Evolutionary conservation across 768 basidiomycete species (phyloP).

Genomic region (Russula emetica): DNA sequence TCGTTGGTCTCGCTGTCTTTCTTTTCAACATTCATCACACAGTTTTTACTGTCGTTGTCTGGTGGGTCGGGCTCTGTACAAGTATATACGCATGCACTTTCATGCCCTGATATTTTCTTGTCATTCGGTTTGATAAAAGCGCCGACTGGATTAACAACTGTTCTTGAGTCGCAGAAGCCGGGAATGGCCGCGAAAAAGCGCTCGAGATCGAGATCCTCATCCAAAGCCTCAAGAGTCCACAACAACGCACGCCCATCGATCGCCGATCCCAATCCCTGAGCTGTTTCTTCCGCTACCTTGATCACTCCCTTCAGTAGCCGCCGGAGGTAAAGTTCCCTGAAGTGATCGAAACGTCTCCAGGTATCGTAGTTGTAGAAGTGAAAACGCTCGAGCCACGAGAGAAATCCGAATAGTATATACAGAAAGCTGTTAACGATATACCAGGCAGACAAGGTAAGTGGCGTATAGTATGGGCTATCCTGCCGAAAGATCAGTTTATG

Average conservation of each 20-base stretch:
- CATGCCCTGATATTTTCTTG: conserved; percentile 7
- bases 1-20: conserved; percentile 9
- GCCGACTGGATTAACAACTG: neutral
- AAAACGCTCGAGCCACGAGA: conserved; percentile 3
- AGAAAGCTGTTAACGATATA: neutral
- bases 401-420: neutral
- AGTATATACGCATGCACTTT: conserved; percentile 4
- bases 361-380: conserved; percentile 3
- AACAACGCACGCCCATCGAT: conserved; percentile 8
- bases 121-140: conserved; percentile 12
- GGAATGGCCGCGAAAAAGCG: conserved; percentile 18
- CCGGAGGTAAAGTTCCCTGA: neutral
- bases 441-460: conserved; percentile 13
- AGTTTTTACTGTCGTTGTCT: neutral
- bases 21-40: conserved; percentile 13
- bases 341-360: neutral
- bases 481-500: neutral
- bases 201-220: conserved; percentile 15
- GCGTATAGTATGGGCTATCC: conserved; percentile 5
- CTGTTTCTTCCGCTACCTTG: conserved; percentile 9
- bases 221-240: conserved; percentile 16
- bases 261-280: neutral
- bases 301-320: neutral
- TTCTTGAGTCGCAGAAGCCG: conserved; percentile 7
- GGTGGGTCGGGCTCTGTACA: neutral